phyloP scores from a whole-genome alignment of 306 rosid species.

The Pterocarpus santalinus region DNA sequence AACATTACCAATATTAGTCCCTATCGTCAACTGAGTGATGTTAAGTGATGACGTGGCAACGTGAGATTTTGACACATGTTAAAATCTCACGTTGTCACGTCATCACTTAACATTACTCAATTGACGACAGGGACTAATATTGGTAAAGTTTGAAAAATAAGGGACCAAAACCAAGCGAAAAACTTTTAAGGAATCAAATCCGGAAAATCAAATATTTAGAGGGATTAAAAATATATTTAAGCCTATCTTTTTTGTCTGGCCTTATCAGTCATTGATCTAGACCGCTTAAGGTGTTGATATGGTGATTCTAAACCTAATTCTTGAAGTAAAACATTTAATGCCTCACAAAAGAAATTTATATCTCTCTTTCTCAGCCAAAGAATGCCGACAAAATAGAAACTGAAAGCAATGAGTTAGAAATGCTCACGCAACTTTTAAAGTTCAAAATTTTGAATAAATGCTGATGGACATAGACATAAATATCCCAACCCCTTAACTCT shows the following conservation, averaged over 20 bases:
- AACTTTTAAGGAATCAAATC: too few species aligned
- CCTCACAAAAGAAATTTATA: not conserved
- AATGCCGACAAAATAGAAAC: not conserved
- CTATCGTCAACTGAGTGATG: too few species aligned
- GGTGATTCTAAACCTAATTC: constrained; percentile 29
- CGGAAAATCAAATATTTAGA: too few species aligned
- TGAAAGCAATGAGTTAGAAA: not conserved
- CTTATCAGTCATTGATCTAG: not conserved
- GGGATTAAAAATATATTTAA: too few species aligned
- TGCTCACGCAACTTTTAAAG: not conserved
- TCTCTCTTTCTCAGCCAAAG: not conserved
- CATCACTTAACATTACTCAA: too few species aligned
- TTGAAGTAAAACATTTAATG: constrained; percentile 19
- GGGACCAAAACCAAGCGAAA: too few species aligned
- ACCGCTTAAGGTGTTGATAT: not conserved
- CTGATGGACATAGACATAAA: not conserved
- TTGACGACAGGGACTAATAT: too few species aligned
- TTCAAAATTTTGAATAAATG: not conserved
- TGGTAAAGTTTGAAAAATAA: too few species aligned
- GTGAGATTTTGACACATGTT: too few species aligned
- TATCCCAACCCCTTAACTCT: constrained; percentile 18
- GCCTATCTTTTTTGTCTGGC: not conserved
- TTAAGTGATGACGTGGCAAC: too few species aligned
- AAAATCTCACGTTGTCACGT: too few species aligned
- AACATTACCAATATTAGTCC: too few species aligned